phyloP scores from a whole-genome alignment of 805 yeast genomes.

The Barnettozyma pratensis region DNA sequence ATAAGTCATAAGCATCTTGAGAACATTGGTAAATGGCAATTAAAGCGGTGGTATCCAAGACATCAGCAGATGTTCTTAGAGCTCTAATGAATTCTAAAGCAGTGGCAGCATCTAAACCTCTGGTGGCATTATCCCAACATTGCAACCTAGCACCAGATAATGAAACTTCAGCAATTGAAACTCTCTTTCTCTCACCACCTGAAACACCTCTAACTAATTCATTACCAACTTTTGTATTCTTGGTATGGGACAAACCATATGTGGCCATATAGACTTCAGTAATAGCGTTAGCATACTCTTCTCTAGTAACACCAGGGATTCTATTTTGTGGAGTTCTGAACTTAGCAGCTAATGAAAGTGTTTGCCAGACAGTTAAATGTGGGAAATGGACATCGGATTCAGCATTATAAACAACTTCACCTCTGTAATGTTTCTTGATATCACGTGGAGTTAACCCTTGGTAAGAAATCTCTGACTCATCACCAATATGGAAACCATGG shows the following conservation, averaged over 20 bases:
- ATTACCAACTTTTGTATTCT: slow-evolving; percentile 61
- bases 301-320: slow-evolving; percentile 45
- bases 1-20: slow-evolving; percentile 49
- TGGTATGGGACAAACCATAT: slow-evolving; percentile 48
- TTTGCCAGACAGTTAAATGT: slow-evolving; percentile 55
- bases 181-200: slow-evolving; percentile 74
- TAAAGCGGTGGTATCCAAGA: slow-evolving; percentile 47
- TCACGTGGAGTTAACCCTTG: slow-evolving; percentile 43
- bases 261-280: slow-evolving; percentile 50
- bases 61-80: slow-evolving; percentile 44
- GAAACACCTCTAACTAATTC: slow-evolving; percentile 67
- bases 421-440: slow-evolving; percentile 44
- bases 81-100: slow-evolving; percentile 54
- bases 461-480: slow-evolving; percentile 42
- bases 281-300: slow-evolving; percentile 41
- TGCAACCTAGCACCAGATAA: slow-evolving; percentile 43
- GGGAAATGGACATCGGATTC: slow-evolving; percentile 64
- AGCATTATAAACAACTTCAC: slow-evolving; percentile 61
- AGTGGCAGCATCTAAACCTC: slow-evolving; percentile 62
- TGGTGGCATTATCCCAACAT: slow-evolving; percentile 59
- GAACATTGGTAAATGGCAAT: slow-evolving; percentile 59
- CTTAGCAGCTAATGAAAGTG: slow-evolving; percentile 49
- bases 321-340: slow-evolving; percentile 55
- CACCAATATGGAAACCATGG: slow-evolving; percentile 47
- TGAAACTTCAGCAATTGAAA: slow-evolving; percentile 63